Base-by-base conservation (phyloP, 2,329 filamentous ascomycete species). In the Fusarium sp. region DNA sequence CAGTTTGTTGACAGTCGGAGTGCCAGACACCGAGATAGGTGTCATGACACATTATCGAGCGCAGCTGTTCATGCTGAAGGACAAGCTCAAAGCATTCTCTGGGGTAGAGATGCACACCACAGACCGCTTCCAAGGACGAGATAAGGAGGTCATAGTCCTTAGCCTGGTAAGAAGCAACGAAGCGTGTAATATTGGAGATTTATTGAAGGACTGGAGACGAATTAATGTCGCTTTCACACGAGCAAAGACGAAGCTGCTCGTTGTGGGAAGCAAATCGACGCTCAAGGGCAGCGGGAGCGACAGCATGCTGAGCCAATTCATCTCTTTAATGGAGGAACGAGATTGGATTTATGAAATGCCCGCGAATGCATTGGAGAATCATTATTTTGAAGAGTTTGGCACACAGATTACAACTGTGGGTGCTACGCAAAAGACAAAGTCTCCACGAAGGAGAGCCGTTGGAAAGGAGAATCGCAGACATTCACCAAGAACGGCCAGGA, bases 41-140 rank as follows among this genome's bases (percentile, higher is more conserved):
- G 92, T 99, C 71, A 98, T 99, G 83, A 98, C 96, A 18, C 94
- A 98, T 80, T 99, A 99, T 80, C 92, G 96, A 62, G 94, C 92
- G 8, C 96, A 99, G 79, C 88, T 99, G 3, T 90, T 93, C 0
- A 84, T 97, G 4, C 85, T 99, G 2, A 92, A 93, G 70, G 89
- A 94, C 65, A 86, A 85, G 13, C 87, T 97, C 34, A 88, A 88
- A 32, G 83, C 82, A 44, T 80, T 85, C 72, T 61, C 84, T 0
- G 87, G 88, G 4, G 90, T 99, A 3, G 96, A 99, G 80, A 94
- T 98, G 87, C 94, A 99, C 80, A 98, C 96, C 0, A 94, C 96
- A 5, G 96, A 99, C 81, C 94, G 95, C 46, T 99, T 97, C 80
- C 96, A 99, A 79, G 96, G 96, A 9, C 89, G 96, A 12, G 96